phyloP scores from a whole-genome alignment of 225 moss, liverwort and hornwort species.

The Lunularia cruciata region DNA sequence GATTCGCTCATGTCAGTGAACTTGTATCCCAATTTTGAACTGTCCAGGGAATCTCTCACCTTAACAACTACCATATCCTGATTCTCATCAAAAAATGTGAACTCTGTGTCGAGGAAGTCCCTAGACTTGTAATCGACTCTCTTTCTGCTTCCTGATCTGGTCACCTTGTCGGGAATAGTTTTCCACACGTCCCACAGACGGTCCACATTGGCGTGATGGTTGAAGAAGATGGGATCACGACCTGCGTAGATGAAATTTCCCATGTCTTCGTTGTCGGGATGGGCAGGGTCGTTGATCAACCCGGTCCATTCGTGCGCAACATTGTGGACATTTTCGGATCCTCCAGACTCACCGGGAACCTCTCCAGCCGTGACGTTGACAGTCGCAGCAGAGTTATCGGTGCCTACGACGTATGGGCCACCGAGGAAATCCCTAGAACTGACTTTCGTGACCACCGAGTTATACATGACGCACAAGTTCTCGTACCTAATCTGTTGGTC shows the following conservation, averaged over 20 bases:
- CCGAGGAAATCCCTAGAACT: too few relatives aligned
- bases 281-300: conserved; percentile 16
- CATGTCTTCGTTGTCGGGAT: conserved; percentile 47
- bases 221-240: conserved; percentile 1
- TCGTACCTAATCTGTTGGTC: conserved; percentile 25
- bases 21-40: not conserved
- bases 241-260: conserved; percentile 18
- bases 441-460: too few relatives aligned
- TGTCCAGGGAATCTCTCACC: not conserved
- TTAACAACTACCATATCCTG: not conserved
- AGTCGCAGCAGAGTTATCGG: too few relatives aligned
- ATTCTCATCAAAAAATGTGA: not conserved
- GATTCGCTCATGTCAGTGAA: conserved; percentile 7
- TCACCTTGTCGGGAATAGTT: conserved; percentile 19
- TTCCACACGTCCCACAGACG: conserved; percentile 7
- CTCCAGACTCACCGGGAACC: conserved; percentile 23
- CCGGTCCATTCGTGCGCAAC: conserved; percentile 50
- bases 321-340: not conserved
- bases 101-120: not conserved
- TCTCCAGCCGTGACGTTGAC: conserved; percentile 19
- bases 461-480: conserved; percentile 35
- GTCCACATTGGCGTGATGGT: too few relatives aligned
- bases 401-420: too few relatives aligned
- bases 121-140: conserved; percentile 5
- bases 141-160: conserved; percentile 25